These are phyloP conservation scores for Xanthoparmelia taractica DNA, from an alignment of 495 filamentous ascomycete species.

Conservation along the genomic window DNA sequence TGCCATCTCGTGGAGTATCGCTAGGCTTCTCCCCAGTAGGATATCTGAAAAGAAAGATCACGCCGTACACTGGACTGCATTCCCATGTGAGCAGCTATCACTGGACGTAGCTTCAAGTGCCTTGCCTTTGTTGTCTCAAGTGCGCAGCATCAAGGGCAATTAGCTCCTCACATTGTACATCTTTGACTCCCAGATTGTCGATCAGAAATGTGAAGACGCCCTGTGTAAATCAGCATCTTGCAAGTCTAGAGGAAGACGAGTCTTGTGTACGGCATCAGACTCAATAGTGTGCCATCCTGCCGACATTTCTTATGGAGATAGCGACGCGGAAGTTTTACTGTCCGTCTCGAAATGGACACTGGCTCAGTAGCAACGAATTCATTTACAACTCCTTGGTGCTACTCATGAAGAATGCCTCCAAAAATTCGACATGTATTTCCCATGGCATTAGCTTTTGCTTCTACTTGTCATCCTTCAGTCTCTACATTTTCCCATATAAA, in stretches of 20 bases:
- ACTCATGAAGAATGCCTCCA: no score
- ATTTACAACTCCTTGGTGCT: no score
- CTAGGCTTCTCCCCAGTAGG: constrained; percentile 59
- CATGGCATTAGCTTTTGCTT: background rate
- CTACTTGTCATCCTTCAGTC: background rate
- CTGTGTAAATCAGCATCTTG: constrained; percentile 37
- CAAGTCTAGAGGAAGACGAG: constrained; percentile 3
- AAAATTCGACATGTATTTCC: no score
- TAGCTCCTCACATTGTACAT: constrained; percentile 96
- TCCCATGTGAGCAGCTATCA: background rate
- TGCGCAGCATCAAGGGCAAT: constrained; percentile 76
- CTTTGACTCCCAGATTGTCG: constrained; percentile 82
- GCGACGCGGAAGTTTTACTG: background rate
- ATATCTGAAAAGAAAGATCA: constrained; percentile 99
- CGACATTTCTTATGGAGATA: constrained; percentile 18
- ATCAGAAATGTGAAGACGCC: constrained; percentile 94
- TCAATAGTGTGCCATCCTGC: constrained; percentile 73
- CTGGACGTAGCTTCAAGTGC: background rate
- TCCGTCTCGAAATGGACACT: no score
- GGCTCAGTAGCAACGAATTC: no score
- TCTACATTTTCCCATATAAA: background rate
- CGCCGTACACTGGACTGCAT: constrained; percentile 75
- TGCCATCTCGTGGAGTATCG: constrained; percentile 64
- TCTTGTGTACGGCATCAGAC: constrained; percentile 54
- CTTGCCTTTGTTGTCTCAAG: constrained; percentile 59